Base-by-base conservation (phyloP, 192 early-diverging fungal genomes). In the Coemansia guatemalensis region DNA sequence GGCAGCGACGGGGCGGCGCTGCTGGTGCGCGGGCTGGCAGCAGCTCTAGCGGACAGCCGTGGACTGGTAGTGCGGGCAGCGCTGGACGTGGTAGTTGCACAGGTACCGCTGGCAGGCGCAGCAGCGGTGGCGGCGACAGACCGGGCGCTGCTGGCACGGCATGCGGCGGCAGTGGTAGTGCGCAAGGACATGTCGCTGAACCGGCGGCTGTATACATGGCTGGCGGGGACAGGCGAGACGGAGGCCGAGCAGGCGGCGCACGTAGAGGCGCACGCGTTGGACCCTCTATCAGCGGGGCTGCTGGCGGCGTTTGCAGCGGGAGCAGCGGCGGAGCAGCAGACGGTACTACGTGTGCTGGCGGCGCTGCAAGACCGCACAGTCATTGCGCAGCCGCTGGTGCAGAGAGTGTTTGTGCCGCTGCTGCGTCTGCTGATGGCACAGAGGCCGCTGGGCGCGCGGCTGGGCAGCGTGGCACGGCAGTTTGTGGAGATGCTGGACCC, bases 151-250 rank as follows among this genome's bases (percentile, higher is more conserved):
- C 69, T 97, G 44, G 82, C 92, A 53, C 81, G 83, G 18, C 78
- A 88, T 8, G 95, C 93, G 0, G 75, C 91, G 2, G 78, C 82
- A 23, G 94, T 96, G 18, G 92, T 96, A 8, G 62, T 96, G 55
- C 77, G 90, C 29, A 92, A 90, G 66, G 96, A 98, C 71, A 96
- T 96, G 92, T 94, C 95, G 22, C 83, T 98, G 17, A 98, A 94
- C 62, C 74, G 94, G 50, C 71, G 96, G 35, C 80, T 98, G n/a
- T 96, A 95, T 69, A 84, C 91, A 3, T 98, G 95, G 95, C 70
- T 98, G 9, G 67, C 91, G 39, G 90, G 92, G 17, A 35, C 71
- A 48, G 75, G 82, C 26, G 61, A 82, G 26, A 62, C 83, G 0
- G 78, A 84, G 18, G 77, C 81, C 27, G 83, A 86, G 24, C 82